Evolutionary conservation across 805 yeast species (phyloP).

Genomic region (Candida nemodendra): DNA sequence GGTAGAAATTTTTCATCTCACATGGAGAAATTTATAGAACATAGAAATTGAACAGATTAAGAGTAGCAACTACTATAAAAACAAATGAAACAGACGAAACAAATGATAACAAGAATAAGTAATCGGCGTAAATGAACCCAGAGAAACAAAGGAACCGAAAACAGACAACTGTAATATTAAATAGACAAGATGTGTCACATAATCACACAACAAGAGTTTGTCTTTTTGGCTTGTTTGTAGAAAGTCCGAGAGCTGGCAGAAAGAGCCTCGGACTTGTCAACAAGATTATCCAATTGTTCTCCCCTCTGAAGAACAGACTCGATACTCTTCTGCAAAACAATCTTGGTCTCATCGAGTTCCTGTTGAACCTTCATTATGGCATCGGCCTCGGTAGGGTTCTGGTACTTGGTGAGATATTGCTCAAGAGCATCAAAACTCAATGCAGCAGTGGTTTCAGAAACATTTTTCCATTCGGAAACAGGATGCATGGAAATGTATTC

Average conservation of each 20-base stretch:
- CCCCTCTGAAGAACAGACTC: constrained; percentile 94
- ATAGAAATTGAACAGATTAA: too few relatives aligned
- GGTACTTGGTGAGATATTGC: constrained; percentile 75
- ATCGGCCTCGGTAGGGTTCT: constrained; percentile 97
- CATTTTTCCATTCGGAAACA: constrained; percentile 60
- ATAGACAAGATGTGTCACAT: too few relatives aligned
- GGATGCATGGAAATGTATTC: constrained; percentile 87
- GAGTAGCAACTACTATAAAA: too few relatives aligned
- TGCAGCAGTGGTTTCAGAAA: constrained; percentile 43
- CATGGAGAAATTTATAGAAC: too few relatives aligned
- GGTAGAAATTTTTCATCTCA: too few relatives aligned
- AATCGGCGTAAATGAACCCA: too few relatives aligned
- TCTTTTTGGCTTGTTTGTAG: constrained; percentile 95
- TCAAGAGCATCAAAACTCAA: constrained; percentile 62
- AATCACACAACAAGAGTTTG: constrained; percentile 83
- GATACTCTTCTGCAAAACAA: constrained; percentile 92
- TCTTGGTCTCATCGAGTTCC: constrained; percentile 96
- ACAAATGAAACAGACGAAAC: too few relatives aligned
- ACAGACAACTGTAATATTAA: too few relatives aligned
- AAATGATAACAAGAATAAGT: too few relatives aligned
- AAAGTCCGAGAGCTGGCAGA: constrained; percentile 88
- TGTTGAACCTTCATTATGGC: constrained; percentile 96
- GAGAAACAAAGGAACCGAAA: too few relatives aligned
- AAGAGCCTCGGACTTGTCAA: constrained; percentile 92
- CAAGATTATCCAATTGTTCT: constrained; percentile 89